These are phyloP conservation scores for Aspergillus leporis DNA, from an alignment of 495 filamentous ascomycete genomes.

Conservation along the genomic window DNA sequence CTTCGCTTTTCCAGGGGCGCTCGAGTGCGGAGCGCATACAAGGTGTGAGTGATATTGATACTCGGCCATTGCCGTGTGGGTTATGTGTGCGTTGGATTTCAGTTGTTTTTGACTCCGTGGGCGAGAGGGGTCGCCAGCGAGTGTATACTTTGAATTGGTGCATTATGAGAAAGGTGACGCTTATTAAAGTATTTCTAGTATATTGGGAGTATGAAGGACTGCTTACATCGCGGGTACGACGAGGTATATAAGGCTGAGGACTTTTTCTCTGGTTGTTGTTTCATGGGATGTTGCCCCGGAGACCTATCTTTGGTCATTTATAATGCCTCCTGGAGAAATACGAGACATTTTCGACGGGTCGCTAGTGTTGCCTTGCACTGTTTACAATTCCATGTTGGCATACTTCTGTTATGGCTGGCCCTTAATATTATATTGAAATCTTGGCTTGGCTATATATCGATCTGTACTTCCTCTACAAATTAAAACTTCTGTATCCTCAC, in stretches of 20 bases:
- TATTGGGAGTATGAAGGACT: neutral
- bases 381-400: too few species aligned
- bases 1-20: constrained; percentile 15
- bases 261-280: too few species aligned
- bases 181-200: neutral
- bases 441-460: too few species aligned
- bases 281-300: too few species aligned
- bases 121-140: neutral
- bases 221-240: neutral
- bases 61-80: neutral
- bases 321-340: too few species aligned
- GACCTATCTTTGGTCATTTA: too few species aligned
- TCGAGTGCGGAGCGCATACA: neutral
- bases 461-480: too few species aligned
- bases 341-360: too few species aligned
- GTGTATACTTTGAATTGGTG: constrained; percentile 1
- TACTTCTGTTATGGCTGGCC: too few species aligned
- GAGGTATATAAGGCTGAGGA: neutral
- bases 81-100: neutral
- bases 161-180: neutral
- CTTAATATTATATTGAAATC: too few species aligned
- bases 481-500: too few species aligned
- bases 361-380: too few species aligned
- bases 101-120: neutral
- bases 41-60: neutral